Evolutionary conservation across 2,329 filamentous ascomycete species (phyloP), one percentile per base, ranked within the genome.

Genomic region (Aspergillus uvarum): DNA sequence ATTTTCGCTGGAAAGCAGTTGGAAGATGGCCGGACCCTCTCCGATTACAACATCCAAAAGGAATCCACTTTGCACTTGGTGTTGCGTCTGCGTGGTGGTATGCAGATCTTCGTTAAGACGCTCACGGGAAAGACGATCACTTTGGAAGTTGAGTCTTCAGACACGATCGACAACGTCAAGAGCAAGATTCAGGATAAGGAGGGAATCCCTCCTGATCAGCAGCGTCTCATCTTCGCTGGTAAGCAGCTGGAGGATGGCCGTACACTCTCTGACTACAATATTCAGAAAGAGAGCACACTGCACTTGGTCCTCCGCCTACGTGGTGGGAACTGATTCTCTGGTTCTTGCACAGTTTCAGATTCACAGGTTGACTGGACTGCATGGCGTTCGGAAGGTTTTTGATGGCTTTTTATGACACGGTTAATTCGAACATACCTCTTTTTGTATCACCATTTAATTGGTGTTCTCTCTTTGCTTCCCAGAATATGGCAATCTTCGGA

Each of bases 41-140:
- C 87, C 54, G 94, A 97, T 76, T 97, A 97, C 87, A 97, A 97
- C 82, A 97, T 97, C 51, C 94, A 98, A 78, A 94, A 94, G 81
- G 91, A 94, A 74, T 90, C 87, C 0, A 94, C 91, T 0, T 83
- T 94, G 1, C 90, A 94, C 75, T 75, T 94, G 58, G 90, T 94
- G 51, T 87, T 94, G 24, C 88, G 90, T 74, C 86, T 94, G 5
- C 89, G 90, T 79, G 89, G 89, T 83, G 89, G 89, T 78, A 91
- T 90, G 88, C 84, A 93, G 70, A 92, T 92, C 67, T 93, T 93
- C 67, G 90, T 93, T 73, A 93, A 92, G 83, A 92, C 89, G 0
- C 80, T 94, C 1, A 94, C 90, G 0, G 87, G 87, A 32, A 89
- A 88, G 82, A 89, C 87, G 0, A 89, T 89, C 67, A 89, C 87